A percentile compares a stretch with the other conserved stretches of the same genome.
These are phyloP conservation scores for Fusarium sp. DNA, from an alignment of 2,329 filamentous ascomycete genomes.

Conservation along the genomic window DNA sequence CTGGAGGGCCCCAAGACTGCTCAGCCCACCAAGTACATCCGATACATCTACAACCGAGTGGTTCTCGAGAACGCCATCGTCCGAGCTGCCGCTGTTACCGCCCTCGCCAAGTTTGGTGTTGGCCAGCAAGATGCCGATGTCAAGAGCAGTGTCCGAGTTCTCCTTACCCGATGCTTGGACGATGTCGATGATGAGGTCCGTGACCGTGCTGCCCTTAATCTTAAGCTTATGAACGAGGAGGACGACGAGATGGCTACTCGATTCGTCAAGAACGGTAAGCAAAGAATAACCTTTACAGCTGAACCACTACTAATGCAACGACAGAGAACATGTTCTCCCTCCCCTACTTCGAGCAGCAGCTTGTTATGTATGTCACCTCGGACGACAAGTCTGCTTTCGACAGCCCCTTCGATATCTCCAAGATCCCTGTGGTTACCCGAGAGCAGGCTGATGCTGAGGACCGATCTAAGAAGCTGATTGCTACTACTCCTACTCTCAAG, in stretches of 20 bases:
- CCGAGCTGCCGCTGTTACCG: constrained; percentile 93
- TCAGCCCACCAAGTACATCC: constrained; percentile 97
- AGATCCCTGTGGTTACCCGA: constrained; percentile 91
- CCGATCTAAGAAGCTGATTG: constrained; percentile 95
- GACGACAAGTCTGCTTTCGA: constrained; percentile 89
- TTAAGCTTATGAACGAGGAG: constrained; percentile 91
- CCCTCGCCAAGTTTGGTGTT: constrained; percentile 95
- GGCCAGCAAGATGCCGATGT: constrained; percentile 96
- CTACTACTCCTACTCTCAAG: constrained; percentile 92
- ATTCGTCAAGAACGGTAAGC: constrained; percentile 91
- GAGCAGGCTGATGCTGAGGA: constrained; percentile 98
- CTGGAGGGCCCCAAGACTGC: constrained; percentile 94
- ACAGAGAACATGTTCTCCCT: constrained; percentile 94
- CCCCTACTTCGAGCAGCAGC: constrained; percentile 94
- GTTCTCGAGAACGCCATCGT: constrained; percentile 98
- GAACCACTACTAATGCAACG: constrained; percentile 21
- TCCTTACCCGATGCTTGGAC: constrained; percentile 92
- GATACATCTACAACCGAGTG: constrained; percentile 99
- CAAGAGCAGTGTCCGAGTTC: constrained; percentile 92
- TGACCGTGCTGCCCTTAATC: constrained; percentile 92
- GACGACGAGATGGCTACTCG: constrained; percentile 86
- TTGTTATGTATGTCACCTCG: constrained; percentile 97
- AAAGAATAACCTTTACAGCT: background rate
- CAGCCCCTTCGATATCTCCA: constrained; percentile 87
- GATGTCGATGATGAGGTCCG: constrained; percentile 98